phyloP scores from a whole-genome alignment of 257 asterid species.

The Solanum tarijense region DNA sequence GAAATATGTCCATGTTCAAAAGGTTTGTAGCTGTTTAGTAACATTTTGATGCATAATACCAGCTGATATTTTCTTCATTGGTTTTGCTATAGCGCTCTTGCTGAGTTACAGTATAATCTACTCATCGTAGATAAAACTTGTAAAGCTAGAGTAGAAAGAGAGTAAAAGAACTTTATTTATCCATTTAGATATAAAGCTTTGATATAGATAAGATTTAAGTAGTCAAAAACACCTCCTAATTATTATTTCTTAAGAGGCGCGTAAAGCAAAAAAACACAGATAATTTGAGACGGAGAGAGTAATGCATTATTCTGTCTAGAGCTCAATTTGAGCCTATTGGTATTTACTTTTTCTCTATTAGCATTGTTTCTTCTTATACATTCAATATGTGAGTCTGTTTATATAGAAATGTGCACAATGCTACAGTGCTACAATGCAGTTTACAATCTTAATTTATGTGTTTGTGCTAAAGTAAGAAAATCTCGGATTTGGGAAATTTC shows the following conservation, averaged over 20 bases:
- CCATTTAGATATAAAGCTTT: too few relatives aligned
- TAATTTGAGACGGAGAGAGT: neutral
- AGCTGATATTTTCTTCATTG: neutral
- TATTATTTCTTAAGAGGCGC: neutral
- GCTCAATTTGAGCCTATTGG: neutral
- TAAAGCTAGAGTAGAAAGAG: neutral
- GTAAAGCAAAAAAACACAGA: neutral
- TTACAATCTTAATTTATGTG: neutral
- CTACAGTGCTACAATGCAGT: too few relatives aligned
- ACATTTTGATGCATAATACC: neutral
- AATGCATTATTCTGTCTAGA: neutral
- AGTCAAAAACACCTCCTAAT: neutral
- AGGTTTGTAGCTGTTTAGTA: constrained; percentile 29
- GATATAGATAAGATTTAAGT: neutral
- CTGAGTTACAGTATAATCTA: too few relatives aligned
- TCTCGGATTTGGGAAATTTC: neutral
- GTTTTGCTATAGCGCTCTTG: neutral
- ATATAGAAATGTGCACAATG: too few relatives aligned
- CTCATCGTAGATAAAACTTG: too few relatives aligned
- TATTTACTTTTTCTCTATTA: neutral
- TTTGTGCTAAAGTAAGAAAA: neutral
- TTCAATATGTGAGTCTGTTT: neutral
- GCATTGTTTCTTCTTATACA: neutral
- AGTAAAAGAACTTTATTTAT: neutral
- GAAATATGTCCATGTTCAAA: constrained; percentile 69